A percentile compares a stretch with the other conserved stretches of the same genome.
Conservation (phyloP, 2,329 filamentous ascomycete genomes). For the Colletotrichum sp. region DNA sequence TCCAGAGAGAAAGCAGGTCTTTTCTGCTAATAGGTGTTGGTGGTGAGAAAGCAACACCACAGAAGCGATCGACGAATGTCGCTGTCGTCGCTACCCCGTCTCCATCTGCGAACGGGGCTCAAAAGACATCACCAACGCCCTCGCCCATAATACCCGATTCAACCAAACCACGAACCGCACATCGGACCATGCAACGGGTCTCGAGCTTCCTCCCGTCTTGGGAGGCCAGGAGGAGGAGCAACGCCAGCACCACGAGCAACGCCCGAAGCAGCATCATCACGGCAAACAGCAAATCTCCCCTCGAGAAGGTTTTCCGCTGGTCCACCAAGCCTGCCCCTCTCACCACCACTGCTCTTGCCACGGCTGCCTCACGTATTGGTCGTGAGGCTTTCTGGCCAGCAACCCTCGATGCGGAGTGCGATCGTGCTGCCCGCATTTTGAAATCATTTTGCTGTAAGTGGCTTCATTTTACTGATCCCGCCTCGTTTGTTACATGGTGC, state of each 20-base stretch:
- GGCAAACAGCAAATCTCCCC: conserved; percentile 30
- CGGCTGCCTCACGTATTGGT: conserved; percentile 68
- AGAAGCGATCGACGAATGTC: conserved; percentile 14
- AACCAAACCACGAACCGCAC: conserved; percentile 19
- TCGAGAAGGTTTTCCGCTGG: conserved; percentile 49
- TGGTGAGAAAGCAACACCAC: conserved; percentile 11
- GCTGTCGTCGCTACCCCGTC: conserved; percentile 7
- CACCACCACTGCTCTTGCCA: conserved; percentile 42
- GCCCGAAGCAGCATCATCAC: conserved; percentile 20
- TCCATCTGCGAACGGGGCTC: conserved; percentile 12
- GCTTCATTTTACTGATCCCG: not conserved
- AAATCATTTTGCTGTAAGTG: conserved; percentile 86
- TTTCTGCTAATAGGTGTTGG: not conserved
- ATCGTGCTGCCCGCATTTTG: conserved; percentile 88
- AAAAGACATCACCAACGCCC: not conserved
- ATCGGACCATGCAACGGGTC: conserved; percentile 45
- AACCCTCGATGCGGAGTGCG: conserved; percentile 84
- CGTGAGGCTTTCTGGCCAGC: conserved; percentile 86
- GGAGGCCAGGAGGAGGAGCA: conserved; percentile 46
- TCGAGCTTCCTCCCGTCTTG: conserved; percentile 49
- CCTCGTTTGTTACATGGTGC: not conserved
- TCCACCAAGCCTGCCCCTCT: conserved; percentile 61
- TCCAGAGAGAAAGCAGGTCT: not conserved
- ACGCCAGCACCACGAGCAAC: conserved; percentile 8
- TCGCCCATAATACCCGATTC: not conserved